Conservation (phyloP, 2,329 filamentous ascomycete genomes). For the Talaromyces amestolkiae region DNA sequence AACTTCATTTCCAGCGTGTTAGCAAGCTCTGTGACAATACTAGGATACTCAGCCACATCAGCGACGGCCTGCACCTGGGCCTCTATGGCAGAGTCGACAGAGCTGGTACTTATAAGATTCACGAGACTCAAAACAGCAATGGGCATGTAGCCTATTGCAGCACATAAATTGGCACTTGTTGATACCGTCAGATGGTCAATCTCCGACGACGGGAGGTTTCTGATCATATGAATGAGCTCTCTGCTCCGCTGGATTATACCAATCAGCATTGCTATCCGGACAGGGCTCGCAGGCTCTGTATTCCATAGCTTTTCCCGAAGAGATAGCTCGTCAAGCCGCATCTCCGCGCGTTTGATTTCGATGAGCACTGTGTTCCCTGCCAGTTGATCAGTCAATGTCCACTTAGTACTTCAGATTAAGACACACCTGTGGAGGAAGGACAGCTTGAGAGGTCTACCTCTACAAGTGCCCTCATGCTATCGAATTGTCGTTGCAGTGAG, state of each 20-base stretch:
- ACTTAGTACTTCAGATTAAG: neutral
- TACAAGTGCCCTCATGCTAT: neutral
- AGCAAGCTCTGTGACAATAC: constrained; percentile 21
- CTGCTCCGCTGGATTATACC: constrained; percentile 22
- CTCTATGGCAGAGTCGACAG: constrained; percentile 13
- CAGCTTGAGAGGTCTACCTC: neutral
- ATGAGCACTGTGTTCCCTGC: constrained; percentile 22
- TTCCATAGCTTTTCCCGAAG: constrained; percentile 26
- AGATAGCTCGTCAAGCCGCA: constrained; percentile 24
- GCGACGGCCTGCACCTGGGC: constrained; percentile 21
- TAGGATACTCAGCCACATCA: constrained; percentile 22
- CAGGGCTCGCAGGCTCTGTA: constrained; percentile 20
- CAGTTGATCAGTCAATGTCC: constrained; percentile 3
- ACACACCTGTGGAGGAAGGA: constrained; percentile 1
- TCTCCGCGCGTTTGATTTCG: constrained; percentile 23
- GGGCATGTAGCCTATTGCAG: constrained; percentile 22
- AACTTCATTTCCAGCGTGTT: constrained; percentile 20
- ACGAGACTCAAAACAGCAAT: constrained; percentile 21
- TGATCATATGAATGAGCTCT: constrained; percentile 22
- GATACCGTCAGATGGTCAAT: constrained; percentile 22
- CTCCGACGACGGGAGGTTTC: constrained; percentile 18
- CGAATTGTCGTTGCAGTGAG: constrained; percentile 21
- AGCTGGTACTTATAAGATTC: constrained; percentile 12
- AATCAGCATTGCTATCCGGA: constrained; percentile 25
- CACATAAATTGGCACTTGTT: constrained; percentile 21